Percentiles rank a stretch among this genome's conserved stretches.
Evolutionary conservation across 2,329 filamentous ascomycete genomes (phyloP).

Genomic region (Colletotrichum magnum): DNA sequence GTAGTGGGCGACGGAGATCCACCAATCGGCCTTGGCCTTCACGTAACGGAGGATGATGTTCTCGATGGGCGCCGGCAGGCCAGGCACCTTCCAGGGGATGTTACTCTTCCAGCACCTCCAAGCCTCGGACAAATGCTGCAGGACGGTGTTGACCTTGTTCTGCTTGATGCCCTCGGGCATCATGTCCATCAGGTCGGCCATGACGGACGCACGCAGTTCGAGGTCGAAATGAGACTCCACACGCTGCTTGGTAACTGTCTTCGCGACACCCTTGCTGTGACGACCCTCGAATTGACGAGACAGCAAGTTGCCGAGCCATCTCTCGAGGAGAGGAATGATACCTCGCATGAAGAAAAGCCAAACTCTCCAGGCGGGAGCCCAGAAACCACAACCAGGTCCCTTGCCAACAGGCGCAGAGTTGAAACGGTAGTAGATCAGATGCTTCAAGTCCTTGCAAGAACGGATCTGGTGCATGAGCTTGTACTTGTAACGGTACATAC

Average conservation of each 20-base stretch:
- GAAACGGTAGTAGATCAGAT: conserved; percentile 99
- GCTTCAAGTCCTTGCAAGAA: conserved; percentile 98
- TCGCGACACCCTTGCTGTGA: conserved; percentile 98
- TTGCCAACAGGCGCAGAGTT: conserved; percentile 98
- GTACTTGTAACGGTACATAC: conserved; percentile 99
- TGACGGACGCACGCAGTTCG: conserved; percentile 96
- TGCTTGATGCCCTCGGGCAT: conserved; percentile 99
- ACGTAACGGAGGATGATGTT: conserved; percentile 99
- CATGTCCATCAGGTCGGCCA: conserved; percentile 99
- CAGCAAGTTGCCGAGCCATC: conserved; percentile 96
- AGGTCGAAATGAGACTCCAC: conserved; percentile 99
- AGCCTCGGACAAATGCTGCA: conserved; percentile 97
- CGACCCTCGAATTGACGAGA: conserved; percentile 98
- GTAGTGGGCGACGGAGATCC: conserved; percentile 99
- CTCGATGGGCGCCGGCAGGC: conserved; percentile 95
- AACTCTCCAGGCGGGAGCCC: conserved; percentile 98
- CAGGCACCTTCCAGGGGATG: conserved; percentile 99
- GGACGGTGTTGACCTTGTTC: conserved; percentile 97
- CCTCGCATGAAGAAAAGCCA: conserved; percentile 99
- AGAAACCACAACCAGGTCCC: conserved; percentile 97
- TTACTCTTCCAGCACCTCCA: conserved; percentile 99
- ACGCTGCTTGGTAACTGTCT: conserved; percentile 98
- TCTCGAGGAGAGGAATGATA: conserved; percentile 95
- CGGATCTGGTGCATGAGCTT: conserved; percentile 99
- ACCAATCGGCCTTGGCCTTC: conserved; percentile 99